A percentile compares a stretch with the other conserved stretches of the same genome.
phyloP scores from a whole-genome alignment of 2,329 filamentous ascomycete genomes.

The Xylaria digitata region DNA sequence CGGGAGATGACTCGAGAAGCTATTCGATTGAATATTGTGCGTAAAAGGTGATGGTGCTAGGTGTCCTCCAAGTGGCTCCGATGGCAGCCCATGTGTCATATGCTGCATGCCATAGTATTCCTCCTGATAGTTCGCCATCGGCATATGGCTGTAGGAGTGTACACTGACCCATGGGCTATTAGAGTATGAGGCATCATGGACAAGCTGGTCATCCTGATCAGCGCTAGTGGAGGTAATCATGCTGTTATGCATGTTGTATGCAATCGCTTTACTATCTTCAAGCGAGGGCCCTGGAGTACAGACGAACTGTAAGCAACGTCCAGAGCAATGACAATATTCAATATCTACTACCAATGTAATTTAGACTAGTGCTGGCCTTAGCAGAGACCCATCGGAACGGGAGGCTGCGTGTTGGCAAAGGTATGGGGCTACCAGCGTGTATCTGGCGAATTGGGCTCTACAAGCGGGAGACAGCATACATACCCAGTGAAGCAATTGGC shows the following conservation, averaged over 20 bases:
- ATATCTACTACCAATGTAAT: constrained; percentile 40
- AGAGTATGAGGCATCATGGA: constrained; percentile 56
- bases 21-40: constrained; percentile 63
- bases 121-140: constrained; percentile 74
- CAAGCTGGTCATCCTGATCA: constrained; percentile 60
- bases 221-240: constrained; percentile 59
- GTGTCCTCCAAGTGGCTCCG: constrained; percentile 60
- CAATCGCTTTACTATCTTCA: constrained; percentile 40
- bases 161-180: constrained; percentile 68
- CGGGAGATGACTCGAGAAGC: constrained; percentile 65
- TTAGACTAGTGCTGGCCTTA: constrained; percentile 43
- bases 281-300: constrained; percentile 39
- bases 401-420: constrained; percentile 45
- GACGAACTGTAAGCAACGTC: constrained; percentile 43
- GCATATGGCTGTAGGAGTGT: constrained; percentile 73
- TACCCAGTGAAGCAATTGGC: constrained; percentile 58
- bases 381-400: constrained; percentile 39
- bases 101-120: constrained; percentile 69
- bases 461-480: constrained; percentile 61
- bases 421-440: constrained; percentile 51
- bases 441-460: constrained; percentile 54
- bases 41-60: constrained; percentile 71
- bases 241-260: constrained; percentile 59
- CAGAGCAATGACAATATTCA: constrained; percentile 42
- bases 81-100: constrained; percentile 59